Evolutionary conservation across 2,329 filamentous ascomycete species (phyloP), one percentile per base, ranked within the genome.

Genomic region (Macrophomina pseudophaseolina): DNA sequence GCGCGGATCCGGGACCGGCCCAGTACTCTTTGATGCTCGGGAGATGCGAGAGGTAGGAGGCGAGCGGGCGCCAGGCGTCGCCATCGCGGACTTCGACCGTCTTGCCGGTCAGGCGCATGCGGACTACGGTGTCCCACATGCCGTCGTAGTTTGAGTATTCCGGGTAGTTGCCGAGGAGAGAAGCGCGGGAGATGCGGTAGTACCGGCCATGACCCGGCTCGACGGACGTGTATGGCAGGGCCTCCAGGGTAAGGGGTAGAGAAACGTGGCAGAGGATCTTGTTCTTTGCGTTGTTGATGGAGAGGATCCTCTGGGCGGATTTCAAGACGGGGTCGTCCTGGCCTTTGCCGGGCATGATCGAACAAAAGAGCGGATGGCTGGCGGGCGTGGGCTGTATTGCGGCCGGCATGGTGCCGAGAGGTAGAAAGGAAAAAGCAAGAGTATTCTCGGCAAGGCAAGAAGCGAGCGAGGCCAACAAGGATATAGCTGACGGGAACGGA

Each of bases 71-170:
- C 63, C 63, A 65, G 28, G 40, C 5, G 38, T 65, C 63, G 30
- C 51, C 51, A 11, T 53, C 52, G 40, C 51, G 63, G 30, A 65
- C 52, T 35, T 65, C 51, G 51, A 65, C 63, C 16, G 28, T 40
- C 8, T n/a, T 18, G 23, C 32, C 32, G n/a, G 51, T 46, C 5
- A 65, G 63, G 9, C 63, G 63, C 48, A 65, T 53, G 23, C 51
- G 63, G n/a, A 65, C 63, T 4, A 65, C 52, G 5, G 63, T 56
- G 51, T 65, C 63, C 63, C 63, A 65, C 42, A 54, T 65, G 63
- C 63, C 63, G 8, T 65, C 63, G 51, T 65, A 54, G 48, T 56
- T 65, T 28, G 38, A 38, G 51, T 48, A 65, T 14, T 65, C 63
- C 2, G 63, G 51, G 16, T 65, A 56, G 30, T 65, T 53, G 16